These are phyloP conservation scores for Astragalus membranaceus DNA, from an alignment of 306 rosid species.

Conservation along the genomic window DNA sequence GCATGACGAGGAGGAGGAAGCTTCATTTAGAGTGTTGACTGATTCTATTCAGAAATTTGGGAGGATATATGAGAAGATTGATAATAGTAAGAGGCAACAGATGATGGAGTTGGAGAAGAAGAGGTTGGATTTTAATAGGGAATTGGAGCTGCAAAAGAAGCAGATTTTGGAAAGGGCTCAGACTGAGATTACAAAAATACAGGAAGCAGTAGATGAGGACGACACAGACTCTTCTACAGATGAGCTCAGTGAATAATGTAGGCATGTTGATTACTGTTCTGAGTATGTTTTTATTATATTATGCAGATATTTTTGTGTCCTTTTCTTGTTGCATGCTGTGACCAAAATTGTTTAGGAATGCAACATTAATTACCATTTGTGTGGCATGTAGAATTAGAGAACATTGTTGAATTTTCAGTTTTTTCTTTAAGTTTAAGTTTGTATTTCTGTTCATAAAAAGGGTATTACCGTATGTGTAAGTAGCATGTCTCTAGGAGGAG, in stretches of 20 bases:
- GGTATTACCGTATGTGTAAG: too few relatives aligned
- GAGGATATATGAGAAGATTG: slow-evolving; percentile 74
- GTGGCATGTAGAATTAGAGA: too few relatives aligned
- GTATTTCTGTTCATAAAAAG: too few relatives aligned
- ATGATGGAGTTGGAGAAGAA: slow-evolving; percentile 83
- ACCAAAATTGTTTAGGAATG: not conserved
- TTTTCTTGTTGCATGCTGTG: not conserved
- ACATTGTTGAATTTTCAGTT: too few relatives aligned
- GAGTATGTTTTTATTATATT: not conserved
- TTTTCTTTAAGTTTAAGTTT: too few relatives aligned
- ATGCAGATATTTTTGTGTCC: not conserved
- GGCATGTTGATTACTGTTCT: slow-evolving; percentile 3
- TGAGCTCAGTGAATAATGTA: slow-evolving; percentile 40
- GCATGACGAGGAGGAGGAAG: slow-evolving; percentile 24
- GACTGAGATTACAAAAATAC: slow-evolving; percentile 56
- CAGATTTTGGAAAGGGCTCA: slow-evolving; percentile 76
- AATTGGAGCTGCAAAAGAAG: slow-evolving; percentile 75
- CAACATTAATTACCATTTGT: not conserved
- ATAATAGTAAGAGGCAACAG: slow-evolving; percentile 76
- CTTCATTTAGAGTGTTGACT: slow-evolving; percentile 49
- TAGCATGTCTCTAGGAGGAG: not conserved
- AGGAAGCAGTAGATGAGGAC: slow-evolving; percentile 39
- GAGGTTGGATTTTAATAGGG: slow-evolving; percentile 62
- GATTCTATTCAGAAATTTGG: slow-evolving; percentile 74
- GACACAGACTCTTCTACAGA: slow-evolving; percentile 29